A percentile compares a stretch with the other conserved stretches of the same genome.
These are phyloP conservation scores for Neonectria ditissima DNA, from an alignment of 2,329 filamentous ascomycete species.

Conservation along the genomic window DNA sequence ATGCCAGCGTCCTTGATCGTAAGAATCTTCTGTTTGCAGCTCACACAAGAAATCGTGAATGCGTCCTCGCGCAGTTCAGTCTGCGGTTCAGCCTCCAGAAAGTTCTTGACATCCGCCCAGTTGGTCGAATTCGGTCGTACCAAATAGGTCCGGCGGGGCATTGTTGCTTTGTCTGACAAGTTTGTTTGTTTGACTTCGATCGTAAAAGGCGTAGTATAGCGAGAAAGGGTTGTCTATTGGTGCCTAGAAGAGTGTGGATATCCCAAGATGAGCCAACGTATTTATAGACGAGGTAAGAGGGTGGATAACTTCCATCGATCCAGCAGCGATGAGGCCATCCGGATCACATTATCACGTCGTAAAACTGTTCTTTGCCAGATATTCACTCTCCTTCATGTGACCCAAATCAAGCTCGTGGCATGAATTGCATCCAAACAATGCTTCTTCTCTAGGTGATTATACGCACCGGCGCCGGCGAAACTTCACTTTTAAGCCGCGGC, in stretches of 20 bases:
- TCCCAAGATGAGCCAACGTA: not conserved
- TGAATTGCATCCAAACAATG: not conserved
- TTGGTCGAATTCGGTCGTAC: no score
- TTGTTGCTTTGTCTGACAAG: not conserved
- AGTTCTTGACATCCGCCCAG: not conserved
- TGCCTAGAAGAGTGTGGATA: not conserved
- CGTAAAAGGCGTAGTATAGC: not conserved
- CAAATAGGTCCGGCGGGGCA: not conserved
- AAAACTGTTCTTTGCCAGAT: not conserved
- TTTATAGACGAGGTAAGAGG: not conserved
- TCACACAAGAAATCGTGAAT: not conserved
- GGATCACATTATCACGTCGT: not conserved
- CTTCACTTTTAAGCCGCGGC: slow-evolving; percentile 26
- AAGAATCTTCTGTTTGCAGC: not conserved
- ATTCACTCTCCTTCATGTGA: not conserved
- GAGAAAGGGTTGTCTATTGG: not conserved
- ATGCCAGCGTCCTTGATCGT: not conserved
- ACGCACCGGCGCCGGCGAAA: not conserved
- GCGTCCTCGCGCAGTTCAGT: no score
- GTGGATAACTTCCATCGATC: not conserved
- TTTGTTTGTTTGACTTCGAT: not conserved
- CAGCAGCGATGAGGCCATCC: not conserved
- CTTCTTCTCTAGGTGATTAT: not conserved
- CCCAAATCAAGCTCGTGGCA: not conserved
- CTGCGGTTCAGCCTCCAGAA: no score